These are phyloP conservation scores for Grigorovia yakushimaensis DNA, from an alignment of 805 yeast species.

Conservation along the genomic window DNA sequence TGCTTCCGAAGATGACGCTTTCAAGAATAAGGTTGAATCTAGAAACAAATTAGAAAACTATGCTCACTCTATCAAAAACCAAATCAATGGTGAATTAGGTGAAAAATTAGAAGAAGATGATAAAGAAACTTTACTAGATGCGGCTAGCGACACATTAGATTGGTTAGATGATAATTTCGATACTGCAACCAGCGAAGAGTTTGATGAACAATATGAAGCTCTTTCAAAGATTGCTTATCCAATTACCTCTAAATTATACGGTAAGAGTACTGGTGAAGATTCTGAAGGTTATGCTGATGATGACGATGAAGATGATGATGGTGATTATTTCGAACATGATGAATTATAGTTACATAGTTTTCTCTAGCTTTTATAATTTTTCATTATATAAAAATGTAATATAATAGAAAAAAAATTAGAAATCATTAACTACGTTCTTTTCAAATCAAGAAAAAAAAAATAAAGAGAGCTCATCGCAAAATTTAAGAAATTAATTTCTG, in stretches of 20 bases:
- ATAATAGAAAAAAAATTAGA: not conserved
- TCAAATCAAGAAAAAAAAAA: not conserved
- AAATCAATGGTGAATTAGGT: slow-evolving; percentile 54
- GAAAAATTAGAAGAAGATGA: slow-evolving; percentile 82
- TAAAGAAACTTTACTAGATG: slow-evolving; percentile 79
- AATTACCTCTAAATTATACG: slow-evolving; percentile 80
- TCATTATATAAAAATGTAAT: not conserved
- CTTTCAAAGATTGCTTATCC: slow-evolving; percentile 80
- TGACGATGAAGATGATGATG: slow-evolving; percentile 48
- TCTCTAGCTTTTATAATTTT: not conserved
- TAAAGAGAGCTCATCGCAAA: slow-evolving; percentile 3
- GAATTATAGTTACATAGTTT: slow-evolving; percentile 37
- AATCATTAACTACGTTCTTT: not conserved
- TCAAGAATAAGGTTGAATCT: slow-evolving; percentile 78
- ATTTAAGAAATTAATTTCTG: not conserved
- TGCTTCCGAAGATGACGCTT: slow-evolving; percentile 81
- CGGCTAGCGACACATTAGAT: slow-evolving; percentile 75
- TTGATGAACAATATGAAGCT: slow-evolving; percentile 81
- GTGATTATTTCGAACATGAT: slow-evolving; percentile 56
- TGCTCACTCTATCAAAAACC: slow-evolving; percentile 72
- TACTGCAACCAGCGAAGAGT: slow-evolving; percentile 84
- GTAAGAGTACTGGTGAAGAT: slow-evolving; percentile 41
- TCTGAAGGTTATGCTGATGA: slow-evolving; percentile 36
- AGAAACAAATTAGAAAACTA: slow-evolving; percentile 84
- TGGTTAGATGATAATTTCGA: slow-evolving; percentile 84